Base-by-base conservation (phyloP, 495 filamentous ascomycete genomes). In the Daldinia decipiens region DNA sequence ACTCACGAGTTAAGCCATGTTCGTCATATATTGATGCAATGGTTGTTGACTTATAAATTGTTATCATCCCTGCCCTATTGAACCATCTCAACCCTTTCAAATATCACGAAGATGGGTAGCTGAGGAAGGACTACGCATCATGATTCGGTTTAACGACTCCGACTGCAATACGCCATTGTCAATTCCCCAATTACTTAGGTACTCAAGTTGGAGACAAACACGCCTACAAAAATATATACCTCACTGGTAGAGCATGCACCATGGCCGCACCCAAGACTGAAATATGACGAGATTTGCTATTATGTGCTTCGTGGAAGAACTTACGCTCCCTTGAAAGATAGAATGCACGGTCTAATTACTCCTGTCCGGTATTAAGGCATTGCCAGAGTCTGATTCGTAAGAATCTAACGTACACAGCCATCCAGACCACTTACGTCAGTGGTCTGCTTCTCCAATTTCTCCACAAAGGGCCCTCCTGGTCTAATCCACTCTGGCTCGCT, bases 401-500 rank as follows among this genome's bases (percentile, higher is more conserved):
- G 19, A 69, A 51, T 21, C 66, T 63, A 68, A 53, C 43, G 40
- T 61, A 67, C 57, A 61, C n/a, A 32, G 24, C 54, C 55, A n/a
- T 54, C 11, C 21, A 19, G 45, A 53, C 62, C 68, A 60, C 62
- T 39, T 66, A 66, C 62, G 58, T 71, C 51, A 65, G 43, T 51
- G 51, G 40, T 19, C 39, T 19, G n/a, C 31, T 53, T 57, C 36
- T 43, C 56, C 56, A 43, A 45, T 43, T 62, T 62, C 64, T 52
- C 69, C 63, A 51, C 15, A 43, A 29, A 39, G 12, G 7, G 11
- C 32, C 19, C 15, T 6, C 6, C 26, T 50, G 45, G 19, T 60
- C 61, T 70, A 74, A 15, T 74, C 63, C 39, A 70, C 67, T 69
- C 71, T 53, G 58, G 52, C 58, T 62, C 71, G 62, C 62, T 74